phyloP scores from a whole-genome alignment of 1,139 yeast genomes.

The Diutina scorzettiae region DNA sequence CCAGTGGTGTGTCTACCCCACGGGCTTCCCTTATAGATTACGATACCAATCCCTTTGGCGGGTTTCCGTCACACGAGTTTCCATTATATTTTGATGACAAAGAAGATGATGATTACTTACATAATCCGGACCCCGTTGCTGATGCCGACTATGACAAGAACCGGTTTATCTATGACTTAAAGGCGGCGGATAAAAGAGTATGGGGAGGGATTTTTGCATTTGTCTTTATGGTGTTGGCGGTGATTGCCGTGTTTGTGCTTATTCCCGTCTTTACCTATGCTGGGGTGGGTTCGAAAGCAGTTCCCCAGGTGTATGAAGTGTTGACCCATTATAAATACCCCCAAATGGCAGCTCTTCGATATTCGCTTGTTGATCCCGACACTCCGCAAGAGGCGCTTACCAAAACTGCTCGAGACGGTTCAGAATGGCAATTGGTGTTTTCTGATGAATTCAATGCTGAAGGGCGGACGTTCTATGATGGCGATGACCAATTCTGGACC shows the following conservation, averaged over 20 bases:
- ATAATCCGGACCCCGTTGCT: constrained; percentile 19
- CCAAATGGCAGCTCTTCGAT: constrained; percentile 47
- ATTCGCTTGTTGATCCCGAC: constrained; percentile 60
- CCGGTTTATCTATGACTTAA: constrained; percentile 16
- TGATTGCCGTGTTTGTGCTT: constrained; percentile 13
- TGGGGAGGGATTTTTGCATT: constrained; percentile 14
- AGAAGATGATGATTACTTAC: constrained; percentile 19
- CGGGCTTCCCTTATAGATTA: constrained; percentile 12
- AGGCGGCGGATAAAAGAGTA: constrained; percentile 15
- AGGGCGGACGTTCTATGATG: constrained; percentile 73
- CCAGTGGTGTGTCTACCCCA: constrained; percentile 1
- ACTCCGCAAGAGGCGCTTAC: constrained; percentile 50
- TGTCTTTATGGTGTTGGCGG: constrained; percentile 12
- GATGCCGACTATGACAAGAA: constrained; percentile 19
- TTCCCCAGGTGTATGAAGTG: constrained; percentile 25
- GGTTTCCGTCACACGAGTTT: constrained; percentile 18
- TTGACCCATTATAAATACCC: constrained; percentile 52
- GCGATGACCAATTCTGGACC: constrained; percentile 77
- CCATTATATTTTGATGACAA: constrained; percentile 18
- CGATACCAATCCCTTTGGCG: constrained; percentile 15
- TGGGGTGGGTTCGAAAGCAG: constrained; percentile 11
- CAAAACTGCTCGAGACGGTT: constrained; percentile 39
- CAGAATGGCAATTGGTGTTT: constrained; percentile 60
- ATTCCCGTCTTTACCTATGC: constrained; percentile 17
- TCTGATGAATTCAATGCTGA: constrained; percentile 77